These are phyloP conservation scores for Coniferiporia weirii DNA, from an alignment of 1,284 basidiomycete genomes.

Conservation along the genomic window DNA sequence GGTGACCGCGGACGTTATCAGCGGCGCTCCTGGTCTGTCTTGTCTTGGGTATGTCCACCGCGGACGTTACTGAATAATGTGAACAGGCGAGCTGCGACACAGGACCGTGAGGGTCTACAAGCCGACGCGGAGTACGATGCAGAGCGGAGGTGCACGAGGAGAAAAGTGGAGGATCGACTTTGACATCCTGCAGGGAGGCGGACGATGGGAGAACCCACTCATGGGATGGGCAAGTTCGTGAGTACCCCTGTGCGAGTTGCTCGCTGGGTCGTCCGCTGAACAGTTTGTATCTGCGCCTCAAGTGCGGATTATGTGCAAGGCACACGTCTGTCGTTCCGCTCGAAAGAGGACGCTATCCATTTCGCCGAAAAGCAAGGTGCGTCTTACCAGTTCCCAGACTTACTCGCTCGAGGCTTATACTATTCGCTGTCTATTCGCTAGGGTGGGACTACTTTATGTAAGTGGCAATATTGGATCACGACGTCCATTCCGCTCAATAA, in stretches of 20 bases:
- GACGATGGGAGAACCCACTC: slow-evolving; percentile 97
- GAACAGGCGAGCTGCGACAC: slow-evolving; percentile 74
- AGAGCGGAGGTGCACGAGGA: slow-evolving; percentile 84
- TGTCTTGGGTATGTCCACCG: neutral
- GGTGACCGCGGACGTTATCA: slow-evolving; percentile 68
- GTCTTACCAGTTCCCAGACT: slow-evolving; percentile 18
- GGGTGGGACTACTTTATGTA: slow-evolving; percentile 79
- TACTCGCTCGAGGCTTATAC: slow-evolving; percentile 8
- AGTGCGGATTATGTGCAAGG: slow-evolving; percentile 99
- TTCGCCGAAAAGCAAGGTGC: slow-evolving; percentile 91
- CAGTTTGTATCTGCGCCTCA: slow-evolving; percentile 7
- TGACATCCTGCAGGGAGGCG: slow-evolving; percentile 84
- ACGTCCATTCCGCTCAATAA: slow-evolving; percentile 11
- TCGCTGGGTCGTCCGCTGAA: neutral
- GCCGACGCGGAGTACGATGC: slow-evolving; percentile 93
- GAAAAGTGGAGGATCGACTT: slow-evolving; percentile 94
- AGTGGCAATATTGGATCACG: slow-evolving; percentile 25
- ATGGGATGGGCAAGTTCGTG: slow-evolving; percentile 97
- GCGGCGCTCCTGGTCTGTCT: slow-evolving; percentile 69
- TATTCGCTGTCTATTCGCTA: slow-evolving; percentile 25
- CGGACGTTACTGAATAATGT: neutral
- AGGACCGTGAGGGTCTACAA: slow-evolving; percentile 91
- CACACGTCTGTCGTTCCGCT: slow-evolving; percentile 80
- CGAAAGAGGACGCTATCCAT: slow-evolving; percentile 89
- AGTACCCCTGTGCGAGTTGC: slow-evolving; percentile 28